A percentile compares a stretch with the other conserved stretches of the same genome.
These are phyloP conservation scores for Brachypodium distachyon DNA, from an alignment of 202 grass and related monocot genomes.

Conservation along the genomic window DNA sequence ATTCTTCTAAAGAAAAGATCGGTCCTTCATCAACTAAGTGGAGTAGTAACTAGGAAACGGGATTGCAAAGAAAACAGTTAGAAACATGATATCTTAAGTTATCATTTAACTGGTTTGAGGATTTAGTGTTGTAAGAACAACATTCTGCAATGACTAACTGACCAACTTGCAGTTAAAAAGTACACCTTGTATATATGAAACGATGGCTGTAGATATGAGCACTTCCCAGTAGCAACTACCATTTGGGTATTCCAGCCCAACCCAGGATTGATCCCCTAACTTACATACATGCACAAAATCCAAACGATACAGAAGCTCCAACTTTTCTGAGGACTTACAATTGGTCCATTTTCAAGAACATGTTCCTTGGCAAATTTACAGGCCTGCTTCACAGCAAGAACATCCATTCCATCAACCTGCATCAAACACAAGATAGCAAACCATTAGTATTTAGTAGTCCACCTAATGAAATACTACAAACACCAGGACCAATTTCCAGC, in stretches of 20 bases:
- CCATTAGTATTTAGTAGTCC: background rate
- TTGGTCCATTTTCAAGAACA: slow-evolving; percentile 62
- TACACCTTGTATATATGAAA: too few relatives aligned
- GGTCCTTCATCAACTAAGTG: background rate
- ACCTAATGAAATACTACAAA: background rate
- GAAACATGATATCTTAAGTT: background rate
- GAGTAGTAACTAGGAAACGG: background rate
- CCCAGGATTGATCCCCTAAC: background rate
- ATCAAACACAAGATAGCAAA: background rate
- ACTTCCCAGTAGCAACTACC: background rate
- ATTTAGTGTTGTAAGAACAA: background rate
- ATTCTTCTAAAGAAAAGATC: too few relatives aligned
- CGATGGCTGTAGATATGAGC: too few relatives aligned
- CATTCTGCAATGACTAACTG: background rate
- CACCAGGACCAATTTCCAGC: background rate
- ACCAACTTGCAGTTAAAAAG: too few relatives aligned
- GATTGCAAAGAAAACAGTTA: background rate
- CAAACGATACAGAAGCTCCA: background rate
- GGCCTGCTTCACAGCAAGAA: slow-evolving; percentile 75
- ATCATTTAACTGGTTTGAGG: background rate
- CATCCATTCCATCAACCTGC: slow-evolving; percentile 95
- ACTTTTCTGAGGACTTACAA: slow-evolving; percentile 44
- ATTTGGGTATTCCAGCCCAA: background rate
- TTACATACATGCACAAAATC: background rate
- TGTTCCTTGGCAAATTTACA: slow-evolving; percentile 82